phyloP scores from a whole-genome alignment of 1,284 basidiomycete genomes.

The Pseudozyma flocculosa region DNA sequence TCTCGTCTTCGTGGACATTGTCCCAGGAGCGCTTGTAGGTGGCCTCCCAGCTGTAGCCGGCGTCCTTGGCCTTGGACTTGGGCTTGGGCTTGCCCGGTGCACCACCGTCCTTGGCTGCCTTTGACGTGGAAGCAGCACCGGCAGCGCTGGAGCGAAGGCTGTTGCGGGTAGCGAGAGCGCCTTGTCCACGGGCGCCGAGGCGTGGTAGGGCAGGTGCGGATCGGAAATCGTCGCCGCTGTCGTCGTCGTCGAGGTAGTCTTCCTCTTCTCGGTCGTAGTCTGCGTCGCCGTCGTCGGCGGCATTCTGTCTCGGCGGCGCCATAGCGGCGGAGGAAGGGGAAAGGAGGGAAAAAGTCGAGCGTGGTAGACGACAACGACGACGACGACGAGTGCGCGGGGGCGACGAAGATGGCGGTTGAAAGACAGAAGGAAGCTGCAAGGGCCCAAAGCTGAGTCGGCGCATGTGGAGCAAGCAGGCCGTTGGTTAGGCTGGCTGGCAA shows the following conservation, averaged over 20 bases:
- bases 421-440: too few relatives aligned
- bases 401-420: too few relatives aligned
- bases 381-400: too few relatives aligned
- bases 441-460: too few relatives aligned
- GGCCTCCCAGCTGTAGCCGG: conserved; percentile 86
- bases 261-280: conserved; percentile 34
- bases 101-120: conserved; percentile 7
- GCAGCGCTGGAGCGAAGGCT: too few relatives aligned
- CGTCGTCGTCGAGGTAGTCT: conserved; percentile 39
- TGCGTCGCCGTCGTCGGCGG: conserved; percentile 26
- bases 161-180: too few relatives aligned
- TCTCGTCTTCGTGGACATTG: conserved; percentile 91
- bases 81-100: conserved; percentile 6
- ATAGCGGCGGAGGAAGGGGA: too few relatives aligned
- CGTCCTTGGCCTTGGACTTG: conserved; percentile 34
- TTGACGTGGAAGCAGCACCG: too few relatives aligned
- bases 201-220: conserved; percentile 22
- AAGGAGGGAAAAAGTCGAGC: too few relatives aligned
- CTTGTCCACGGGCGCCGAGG: conserved; percentile 9
- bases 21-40: conserved; percentile 95
- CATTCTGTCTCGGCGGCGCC: conserved; percentile 5
- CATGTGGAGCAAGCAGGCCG: too few relatives aligned
- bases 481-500: too few relatives aligned
- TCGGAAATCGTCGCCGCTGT: conserved; percentile 37
- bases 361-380: too few relatives aligned